Evolutionary conservation across 2,329 filamentous ascomycete genomes (phyloP), one percentile per base, ranked within the genome.

Genomic region (Trichoderma asperellum): DNA sequence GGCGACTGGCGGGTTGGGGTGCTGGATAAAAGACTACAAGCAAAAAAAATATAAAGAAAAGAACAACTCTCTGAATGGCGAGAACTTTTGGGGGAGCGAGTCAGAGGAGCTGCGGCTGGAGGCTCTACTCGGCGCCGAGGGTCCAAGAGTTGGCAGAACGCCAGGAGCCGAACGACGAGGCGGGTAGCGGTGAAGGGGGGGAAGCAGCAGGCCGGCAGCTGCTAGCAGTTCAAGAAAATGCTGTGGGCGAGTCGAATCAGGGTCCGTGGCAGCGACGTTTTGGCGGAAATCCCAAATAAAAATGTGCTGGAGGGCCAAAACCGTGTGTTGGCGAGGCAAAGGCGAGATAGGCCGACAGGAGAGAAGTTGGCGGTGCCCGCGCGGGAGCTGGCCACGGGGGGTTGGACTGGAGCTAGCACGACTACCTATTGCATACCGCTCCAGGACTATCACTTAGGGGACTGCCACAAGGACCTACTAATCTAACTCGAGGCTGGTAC

Each of bases 1-100:
- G 79, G 62, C 72, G 24, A 60, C 72, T 57, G 69, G 55, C 18
- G 73, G 72, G 72, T 72, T 59, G 67, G 10, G 35, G 68, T 52
- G 53, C n/a, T 35, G 37, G 11, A 10, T 29, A n/a, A 27, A 37
- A 24, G 40, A 32, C 29, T 29, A 52, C 27, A 52, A 40, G 53
- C 49, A 35, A 18, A 57, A n/a, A 34, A 57, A 35, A 55, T 2
- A 37, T 5, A 40, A 56, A 32, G 18, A 56, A 12, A 47, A 12
- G n/a, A 29, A 32, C 32, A n/a, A 27, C 24, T 12, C 37, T 58
- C 29, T 35, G 2, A 5, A 34, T 32, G 12, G 34, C 18, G 24
- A n/a, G 35, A 53, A 18, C 11, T 55, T 29, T 62, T 61, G 37
- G 21, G 34, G 10, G 57, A 35, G 53, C 43, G 47, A 59, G 57